A percentile compares a stretch with the other conserved stretches of the same genome.
phyloP scores from a whole-genome alignment of 2,329 filamentous ascomycete species.

The Dactylellina parvicollis region DNA sequence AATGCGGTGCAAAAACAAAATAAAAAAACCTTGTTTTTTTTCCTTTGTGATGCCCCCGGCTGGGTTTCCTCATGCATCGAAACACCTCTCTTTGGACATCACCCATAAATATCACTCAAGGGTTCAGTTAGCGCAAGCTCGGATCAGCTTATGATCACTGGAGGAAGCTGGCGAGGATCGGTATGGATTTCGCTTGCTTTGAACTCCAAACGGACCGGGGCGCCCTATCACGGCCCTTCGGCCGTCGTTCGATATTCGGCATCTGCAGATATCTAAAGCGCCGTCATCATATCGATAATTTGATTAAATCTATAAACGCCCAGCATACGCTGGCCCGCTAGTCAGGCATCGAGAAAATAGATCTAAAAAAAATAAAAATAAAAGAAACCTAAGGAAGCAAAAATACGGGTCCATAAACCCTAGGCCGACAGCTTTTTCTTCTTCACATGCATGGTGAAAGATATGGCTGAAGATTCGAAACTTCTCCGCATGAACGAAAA shows the following conservation, averaged over 20 bases:
- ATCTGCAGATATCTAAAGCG: neutral
- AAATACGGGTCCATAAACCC: too few relatives aligned
- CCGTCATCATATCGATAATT: neutral
- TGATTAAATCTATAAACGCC: too few relatives aligned
- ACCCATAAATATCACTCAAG: neutral
- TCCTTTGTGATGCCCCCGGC: neutral
- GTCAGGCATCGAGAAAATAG: neutral
- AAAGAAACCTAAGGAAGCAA: slow-evolving; percentile 2
- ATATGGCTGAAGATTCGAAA: slow-evolving; percentile 10
- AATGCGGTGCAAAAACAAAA: too few relatives aligned
- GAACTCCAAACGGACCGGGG: neutral
- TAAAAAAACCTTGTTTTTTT: slow-evolving; percentile 24
- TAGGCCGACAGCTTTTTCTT: neutral
- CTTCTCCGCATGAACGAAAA: neutral
- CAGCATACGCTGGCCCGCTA: too few relatives aligned
- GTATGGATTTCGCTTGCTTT: neutral
- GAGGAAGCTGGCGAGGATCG: neutral
- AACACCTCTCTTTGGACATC: neutral
- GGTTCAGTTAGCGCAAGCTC: neutral
- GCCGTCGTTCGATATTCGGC: too few relatives aligned
- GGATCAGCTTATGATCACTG: neutral
- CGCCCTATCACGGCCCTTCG: too few relatives aligned
- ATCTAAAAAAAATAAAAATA: neutral
- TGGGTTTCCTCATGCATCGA: slow-evolving; percentile 11
- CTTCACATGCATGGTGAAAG: neutral